Evolutionary conservation across 495 filamentous ascomycete genomes (phyloP), one percentile per base, ranked within the genome.

Genomic region (Zalerion maritima): DNA sequence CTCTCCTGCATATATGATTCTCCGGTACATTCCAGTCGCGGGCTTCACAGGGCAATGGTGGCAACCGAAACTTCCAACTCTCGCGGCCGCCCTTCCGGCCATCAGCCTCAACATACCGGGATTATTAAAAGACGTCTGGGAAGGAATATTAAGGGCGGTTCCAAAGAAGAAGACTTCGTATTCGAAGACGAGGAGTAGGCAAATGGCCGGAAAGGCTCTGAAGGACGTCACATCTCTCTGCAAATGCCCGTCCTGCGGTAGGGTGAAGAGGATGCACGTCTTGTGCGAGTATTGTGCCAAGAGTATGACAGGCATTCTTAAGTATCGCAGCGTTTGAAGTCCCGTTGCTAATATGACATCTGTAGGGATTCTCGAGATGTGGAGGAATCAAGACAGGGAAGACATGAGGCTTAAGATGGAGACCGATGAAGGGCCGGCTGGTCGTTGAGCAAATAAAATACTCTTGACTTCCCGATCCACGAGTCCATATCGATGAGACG

Each of bases 91-190:
- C 3, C 50, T 77, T 4, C 67, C 73, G 16, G 53, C 64, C 14
- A 60, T 77, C 35, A 61, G 60, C 26, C 51, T 69, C 35, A 69
- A 63, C 18, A 43, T 69, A 51, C 55, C 55, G 8, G 55, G 49
- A 8, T 40, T 89, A 3, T 50, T 91, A 11, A 67, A 67, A 25
- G 80, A 74, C 21, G 67, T 99, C 36, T 96, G 87, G 81, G 91
- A 94, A 37, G 82, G 78, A 2, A 69, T 96, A 21, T 73, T 99
- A 19, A 74, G 75, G 37, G 89, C 89, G 3, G 89, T 94, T 4
- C 89, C 89, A 6, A 99, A 99, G 68, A 96, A 94, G 60, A 99
- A 96, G 71, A 92, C 85, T 6, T 93, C 87, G 14, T 80, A 99
- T 54, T 82, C 81, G 67, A 94, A 92, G 66, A 92, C 81, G 60